Evolutionary conservation across 73 alveolate species (phyloP), one percentile per base, ranked within the genome.

Genomic region (Paramecium pentaurelia): DNA sequence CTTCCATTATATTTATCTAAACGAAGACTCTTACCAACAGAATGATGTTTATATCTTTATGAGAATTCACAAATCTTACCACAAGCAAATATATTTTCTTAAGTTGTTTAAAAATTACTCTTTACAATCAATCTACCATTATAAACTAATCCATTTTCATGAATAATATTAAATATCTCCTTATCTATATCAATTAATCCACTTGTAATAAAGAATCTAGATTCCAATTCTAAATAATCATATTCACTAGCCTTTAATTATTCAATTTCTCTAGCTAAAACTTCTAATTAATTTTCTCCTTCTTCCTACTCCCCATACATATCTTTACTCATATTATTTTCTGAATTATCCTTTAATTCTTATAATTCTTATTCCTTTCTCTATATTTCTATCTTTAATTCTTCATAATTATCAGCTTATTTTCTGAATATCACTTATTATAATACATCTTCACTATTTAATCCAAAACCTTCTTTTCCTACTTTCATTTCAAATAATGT

Each of bases 41-140:
- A 96, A 18, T 97, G 96, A 71, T 97, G 95, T 88, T 96, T 97
- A 95, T 97, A 98, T 83, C 99, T 95, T 75, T 98, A 98, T 1
- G 99, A 97, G 95, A 98, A 98, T 92, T 98, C 99, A 90, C 99
- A 98, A 27, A 98, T 95, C 80, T 97, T 89, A 9, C 99, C 99
- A 60, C 99, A 99, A 6, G 99, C 99, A 86, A 97, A 98, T 77
- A 98, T 98, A 34, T 97, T 95, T 27, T 97, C 97, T 92, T 98
- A 99, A 60, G 99, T 98, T 0, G 99, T 98, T 93, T 97, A 94
- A 95, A 98, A 98, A 92, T 97, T 97, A 94, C 96, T 97, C 64
- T 97, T 98, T 27, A 98, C 99, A 59, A 98, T 98, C 8, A 98
- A 94, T 93, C 99, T 95, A 5, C 99, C 99, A 77, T 98, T 98